phyloP scores from a whole-genome alignment of 768 basidiomycete species.

The Lactarius akahatsu region DNA sequence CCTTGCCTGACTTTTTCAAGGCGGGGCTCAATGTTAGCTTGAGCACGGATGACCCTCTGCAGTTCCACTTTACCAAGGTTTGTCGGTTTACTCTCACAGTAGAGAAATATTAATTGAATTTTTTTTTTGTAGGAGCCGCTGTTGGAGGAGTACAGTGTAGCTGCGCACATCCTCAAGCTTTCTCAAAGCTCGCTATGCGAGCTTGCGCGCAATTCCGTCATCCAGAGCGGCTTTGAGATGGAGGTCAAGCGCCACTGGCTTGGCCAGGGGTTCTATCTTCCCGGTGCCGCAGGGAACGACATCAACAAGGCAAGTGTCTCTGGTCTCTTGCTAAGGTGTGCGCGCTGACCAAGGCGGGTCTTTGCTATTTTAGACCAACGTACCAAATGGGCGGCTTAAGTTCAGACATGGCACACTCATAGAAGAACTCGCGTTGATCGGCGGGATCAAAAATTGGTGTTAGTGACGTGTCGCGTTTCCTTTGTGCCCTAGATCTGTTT shows the following conservation, averaged over 20 bases:
- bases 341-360: neutral
- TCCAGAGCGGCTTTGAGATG: slow-evolving; percentile 99
- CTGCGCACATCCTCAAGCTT: slow-evolving; percentile 96
- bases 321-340: neutral
- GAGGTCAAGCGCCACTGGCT: slow-evolving; percentile 95
- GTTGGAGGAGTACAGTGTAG: slow-evolving; percentile 96
- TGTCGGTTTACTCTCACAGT: neutral
- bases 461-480: neutral
- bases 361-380: slow-evolving; percentile 72
- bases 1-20: slow-evolving; percentile 95
- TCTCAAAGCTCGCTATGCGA: slow-evolving; percentile 94
- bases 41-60: slow-evolving; percentile 93
- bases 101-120: neutral
- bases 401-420: slow-evolving; percentile 88
- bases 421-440: slow-evolving; percentile 77
- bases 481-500: no score
- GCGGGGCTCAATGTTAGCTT: slow-evolving; percentile 93
- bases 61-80: slow-evolving; percentile 98
- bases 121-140: slow-evolving; percentile 69
- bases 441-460: slow-evolving; percentile 17
- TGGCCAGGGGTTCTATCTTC: slow-evolving; percentile 89
- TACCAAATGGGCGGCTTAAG: slow-evolving; percentile 86
- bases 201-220: slow-evolving; percentile 95
- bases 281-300: slow-evolving; percentile 91
- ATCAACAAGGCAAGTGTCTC: slow-evolving; percentile 74